These are phyloP conservation scores for Tylopilus rubrobrunneus DNA, from an alignment of 768 basidiomycete genomes.

Conservation along the genomic window DNA sequence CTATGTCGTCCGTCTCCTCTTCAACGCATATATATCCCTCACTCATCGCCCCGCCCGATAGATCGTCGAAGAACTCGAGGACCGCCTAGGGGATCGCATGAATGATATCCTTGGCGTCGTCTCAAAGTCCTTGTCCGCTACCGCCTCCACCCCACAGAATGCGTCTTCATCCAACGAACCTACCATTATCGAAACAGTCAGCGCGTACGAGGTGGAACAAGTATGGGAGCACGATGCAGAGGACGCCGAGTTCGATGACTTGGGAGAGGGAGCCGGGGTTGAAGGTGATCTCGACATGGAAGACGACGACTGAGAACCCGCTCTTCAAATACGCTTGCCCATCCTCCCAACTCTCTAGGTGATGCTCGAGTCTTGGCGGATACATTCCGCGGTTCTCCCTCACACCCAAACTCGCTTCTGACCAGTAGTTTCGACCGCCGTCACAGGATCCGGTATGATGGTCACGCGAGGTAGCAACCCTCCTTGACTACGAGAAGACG, in stretches of 20 bases:
- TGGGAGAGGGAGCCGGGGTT: conserved; percentile 60
- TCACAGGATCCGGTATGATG: background rate
- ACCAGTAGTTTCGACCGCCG: background rate
- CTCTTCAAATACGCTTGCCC: background rate
- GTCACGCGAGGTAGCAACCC: background rate
- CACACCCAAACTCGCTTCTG: background rate
- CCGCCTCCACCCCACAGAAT: background rate
- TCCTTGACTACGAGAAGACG: background rate
- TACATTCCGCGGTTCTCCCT: background rate
- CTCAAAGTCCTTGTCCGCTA: conserved; percentile 35
- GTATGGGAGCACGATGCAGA: conserved; percentile 38
- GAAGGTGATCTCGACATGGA: conserved; percentile 70
- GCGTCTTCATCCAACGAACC: background rate
- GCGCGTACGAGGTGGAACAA: conserved; percentile 24
- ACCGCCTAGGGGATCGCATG: conserved; percentile 68
- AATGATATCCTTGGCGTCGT: conserved; percentile 63
- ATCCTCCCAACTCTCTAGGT: background rate
- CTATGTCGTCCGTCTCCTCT: conserved; percentile 67
- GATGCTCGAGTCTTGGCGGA: background rate
- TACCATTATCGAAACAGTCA: background rate
- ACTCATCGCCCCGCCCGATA: conserved; percentile 28
- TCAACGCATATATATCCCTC: background rate
- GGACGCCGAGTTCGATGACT: conserved; percentile 60
- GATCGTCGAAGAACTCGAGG: conserved; percentile 92
- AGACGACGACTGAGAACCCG: conserved; percentile 41